Conservation (phyloP, 2,329 filamentous ascomycete species). For the Colletotrichum spaethianum region DNA sequence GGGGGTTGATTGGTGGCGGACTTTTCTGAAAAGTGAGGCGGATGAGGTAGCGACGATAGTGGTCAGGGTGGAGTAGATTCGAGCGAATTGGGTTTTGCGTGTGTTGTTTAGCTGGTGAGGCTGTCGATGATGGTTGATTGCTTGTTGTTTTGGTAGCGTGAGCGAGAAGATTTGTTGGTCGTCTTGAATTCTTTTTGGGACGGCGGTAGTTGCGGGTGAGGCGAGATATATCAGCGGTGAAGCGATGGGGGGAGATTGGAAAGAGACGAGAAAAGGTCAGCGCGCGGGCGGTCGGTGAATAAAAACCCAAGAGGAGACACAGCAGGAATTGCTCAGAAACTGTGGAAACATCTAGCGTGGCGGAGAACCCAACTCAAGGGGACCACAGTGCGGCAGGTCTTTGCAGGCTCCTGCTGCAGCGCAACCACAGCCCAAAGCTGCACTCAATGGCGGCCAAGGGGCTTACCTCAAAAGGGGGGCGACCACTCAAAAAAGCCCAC, state of each 20-base stretch:
- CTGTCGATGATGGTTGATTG: constrained; percentile 14
- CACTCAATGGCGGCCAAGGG: constrained; percentile 1
- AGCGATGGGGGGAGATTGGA: constrained; percentile 29
- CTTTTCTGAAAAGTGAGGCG: constrained; percentile 16
- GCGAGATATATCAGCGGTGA: constrained; percentile 33
- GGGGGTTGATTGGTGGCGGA: neutral
- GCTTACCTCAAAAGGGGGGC: constrained; percentile 4
- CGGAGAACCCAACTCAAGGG: constrained; percentile 25
- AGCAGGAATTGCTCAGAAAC: neutral
- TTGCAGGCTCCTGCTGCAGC: neutral
- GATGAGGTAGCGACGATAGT: neutral
- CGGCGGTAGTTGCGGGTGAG: constrained; percentile 24
- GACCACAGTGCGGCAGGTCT: neutral
- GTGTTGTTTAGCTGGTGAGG: neutral
- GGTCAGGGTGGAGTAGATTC: constrained; percentile 6
- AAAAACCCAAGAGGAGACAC: constrained; percentile 16
- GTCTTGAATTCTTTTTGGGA: neutral
- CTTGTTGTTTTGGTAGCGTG: constrained; percentile 19
- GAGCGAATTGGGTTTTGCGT: neutral
- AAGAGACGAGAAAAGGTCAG: neutral
- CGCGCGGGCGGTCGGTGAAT: constrained; percentile 19
- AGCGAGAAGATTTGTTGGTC: neutral
- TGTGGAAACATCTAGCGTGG: constrained; percentile 36
- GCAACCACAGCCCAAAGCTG: constrained; percentile 8
- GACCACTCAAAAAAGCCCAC: constrained; percentile 5